Base-by-base conservation (phyloP, 2,329 filamentous ascomycete genomes). In the Eutypella sp. region DNA sequence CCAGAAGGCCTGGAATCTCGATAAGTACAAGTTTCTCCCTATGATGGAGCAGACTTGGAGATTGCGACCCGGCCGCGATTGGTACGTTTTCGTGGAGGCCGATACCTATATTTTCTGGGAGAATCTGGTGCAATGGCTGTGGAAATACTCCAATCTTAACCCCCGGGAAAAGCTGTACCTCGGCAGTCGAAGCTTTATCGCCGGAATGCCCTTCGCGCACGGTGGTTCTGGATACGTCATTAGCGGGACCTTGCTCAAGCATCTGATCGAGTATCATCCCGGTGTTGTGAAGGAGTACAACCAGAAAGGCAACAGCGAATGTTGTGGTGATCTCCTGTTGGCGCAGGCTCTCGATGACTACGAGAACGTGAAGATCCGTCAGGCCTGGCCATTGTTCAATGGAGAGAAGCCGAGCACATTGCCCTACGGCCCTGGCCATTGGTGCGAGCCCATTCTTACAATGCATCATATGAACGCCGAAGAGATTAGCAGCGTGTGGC, bases 1-100 rank as follows among this genome's bases (percentile, higher is more conserved):
- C 46, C 49, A 62, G 45, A 52, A 65, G 52, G 69, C 67, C 10
- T 81, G 78, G 76, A 69, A 69, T 42, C 62, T 82, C 50, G 79
- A 82, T 60, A 81, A 80, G 64, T 82, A 79, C 66, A 82, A 82
- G 61, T 79, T 79, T 57, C 61, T 81, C 40, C 76, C 78, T 52
- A 80, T 81, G 67, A 67, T 80, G 37, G 67, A 78, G 55, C 72
- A 77, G 47, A 71, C 77, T 2, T 81, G 76, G 70, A 65, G 67
- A 38, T 68, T 75, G 67, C 72, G 75, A 3, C 78, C 78, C 3
- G 61, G 70, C 34, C 67, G 61, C 40, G 72, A 79, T 46, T 82
- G 78, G 78, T 82, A 80, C 54, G 70, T 82, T 44, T 81, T 81
- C 52, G 72, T 76, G 52, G 78, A 81, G 53, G 75, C 75, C 25